phyloP scores from a whole-genome alignment of 1,284 basidiomycete genomes.

The Malassezia brasiliensis region DNA sequence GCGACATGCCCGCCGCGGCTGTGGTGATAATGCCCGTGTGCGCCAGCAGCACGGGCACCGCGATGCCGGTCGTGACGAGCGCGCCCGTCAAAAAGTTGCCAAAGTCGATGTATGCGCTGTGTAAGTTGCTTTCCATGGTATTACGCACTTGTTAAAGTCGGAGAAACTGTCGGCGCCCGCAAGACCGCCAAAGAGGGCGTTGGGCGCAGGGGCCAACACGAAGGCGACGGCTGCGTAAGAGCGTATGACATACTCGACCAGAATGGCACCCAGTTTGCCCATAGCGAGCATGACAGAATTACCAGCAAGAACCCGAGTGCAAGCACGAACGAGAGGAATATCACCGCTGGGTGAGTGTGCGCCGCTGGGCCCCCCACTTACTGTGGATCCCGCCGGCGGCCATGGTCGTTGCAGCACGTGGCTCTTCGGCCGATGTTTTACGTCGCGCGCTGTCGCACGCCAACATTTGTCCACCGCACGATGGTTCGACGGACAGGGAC shows the following conservation, averaged over 20 bases:
- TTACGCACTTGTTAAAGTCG: constrained; percentile 52
- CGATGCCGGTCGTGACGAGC: constrained; percentile 80
- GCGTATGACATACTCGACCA: constrained; percentile 70
- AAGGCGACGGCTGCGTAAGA: constrained; percentile 65
- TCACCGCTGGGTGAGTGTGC: constrained; percentile 29
- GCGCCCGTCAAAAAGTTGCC: constrained; percentile 87
- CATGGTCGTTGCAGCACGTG: constrained; percentile 5
- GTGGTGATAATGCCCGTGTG: constrained; percentile 80
- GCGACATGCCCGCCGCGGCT: constrained; percentile 84
- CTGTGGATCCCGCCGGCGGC: constrained; percentile 12
- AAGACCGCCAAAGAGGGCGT: constrained; percentile 60
- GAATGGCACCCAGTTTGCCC: constrained; percentile 91
- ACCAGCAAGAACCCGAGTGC: constrained; percentile 93
- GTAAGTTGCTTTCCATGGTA: not conserved
- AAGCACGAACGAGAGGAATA: constrained; percentile 68
- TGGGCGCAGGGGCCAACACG: constrained; percentile 87
- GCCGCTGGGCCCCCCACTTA: not conserved
- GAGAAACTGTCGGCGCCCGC: constrained; percentile 54
- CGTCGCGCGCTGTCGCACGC: not conserved
- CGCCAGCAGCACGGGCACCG: constrained; percentile 79
- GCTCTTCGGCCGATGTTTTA: constrained; percentile 8
- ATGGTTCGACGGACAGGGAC: constrained; percentile 5
- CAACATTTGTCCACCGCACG: not conserved
- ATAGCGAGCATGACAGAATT: constrained; percentile 93
- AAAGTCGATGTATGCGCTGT: constrained; percentile 60